Percentiles rank a stretch among this genome's conserved stretches.
Evolutionary conservation across 73 alveolate genomes (phyloP).

Genomic region (Diophrys appendiculata): DNA sequence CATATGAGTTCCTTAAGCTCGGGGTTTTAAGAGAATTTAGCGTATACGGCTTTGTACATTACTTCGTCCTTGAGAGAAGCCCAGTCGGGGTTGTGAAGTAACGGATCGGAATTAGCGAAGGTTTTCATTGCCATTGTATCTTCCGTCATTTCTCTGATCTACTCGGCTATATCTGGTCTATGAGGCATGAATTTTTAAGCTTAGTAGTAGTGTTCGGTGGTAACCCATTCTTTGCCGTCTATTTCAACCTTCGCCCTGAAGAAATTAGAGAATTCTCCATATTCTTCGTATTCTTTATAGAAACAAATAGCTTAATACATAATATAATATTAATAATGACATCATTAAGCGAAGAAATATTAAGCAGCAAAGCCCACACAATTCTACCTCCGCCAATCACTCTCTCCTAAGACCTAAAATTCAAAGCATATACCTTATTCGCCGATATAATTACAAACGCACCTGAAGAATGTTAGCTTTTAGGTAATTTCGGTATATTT

Average conservation of each 20-base stretch:
- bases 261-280: slow-evolving; percentile 40
- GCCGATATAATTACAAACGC: no score
- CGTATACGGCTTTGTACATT: slow-evolving; percentile 37
- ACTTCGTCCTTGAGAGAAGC: slow-evolving; percentile 27
- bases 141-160: slow-evolving; percentile 6
- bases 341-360: no score
- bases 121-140: slow-evolving; percentile 3
- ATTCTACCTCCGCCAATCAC: no score
- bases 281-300: slow-evolving; percentile 19
- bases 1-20: slow-evolving; percentile 14
- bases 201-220: slow-evolving; percentile 45
- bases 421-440: no score
- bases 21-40: slow-evolving; percentile 29
- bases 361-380: no score
- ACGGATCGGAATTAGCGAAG: background rate
- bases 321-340: no score
- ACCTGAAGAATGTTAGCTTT: no score
- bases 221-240: slow-evolving; percentile 36
- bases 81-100: slow-evolving; percentile 1
- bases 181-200: slow-evolving; percentile 46
- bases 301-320: background rate
- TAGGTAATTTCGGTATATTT: no score
- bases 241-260: slow-evolving; percentile 4
- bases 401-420: no score
- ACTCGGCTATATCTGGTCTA: slow-evolving; percentile 5